A percentile compares a stretch with the other conserved stretches of the same genome.
These are phyloP conservation scores for Bassia scoparia DNA, from an alignment of 148 eudicot species.

Conservation along the genomic window DNA sequence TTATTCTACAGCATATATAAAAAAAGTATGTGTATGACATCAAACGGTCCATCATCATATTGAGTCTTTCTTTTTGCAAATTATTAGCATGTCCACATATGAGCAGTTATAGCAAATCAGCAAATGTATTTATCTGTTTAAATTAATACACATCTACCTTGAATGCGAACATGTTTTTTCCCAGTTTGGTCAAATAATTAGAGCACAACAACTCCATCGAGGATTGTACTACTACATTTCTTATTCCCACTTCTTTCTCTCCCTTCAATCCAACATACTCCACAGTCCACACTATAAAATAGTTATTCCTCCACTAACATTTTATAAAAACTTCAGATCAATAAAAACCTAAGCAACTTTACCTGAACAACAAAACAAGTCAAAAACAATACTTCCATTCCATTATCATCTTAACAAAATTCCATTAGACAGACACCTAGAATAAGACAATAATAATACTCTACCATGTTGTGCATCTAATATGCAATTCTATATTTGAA, in stretches of 20 bases:
- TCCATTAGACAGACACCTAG: no score
- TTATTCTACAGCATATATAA: constrained; percentile 6
- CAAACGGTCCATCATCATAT: not conserved
- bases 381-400: no score
- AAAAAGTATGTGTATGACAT: no score
- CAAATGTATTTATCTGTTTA: not conserved
- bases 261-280: not conserved
- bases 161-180: not conserved
- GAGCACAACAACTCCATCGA: not conserved
- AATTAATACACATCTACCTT: not conserved
- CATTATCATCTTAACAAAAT: no score
- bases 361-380: no score
- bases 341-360: no score
- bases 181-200: not conserved
- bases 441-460: no score
- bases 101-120: not conserved
- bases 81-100: constrained; percentile 13
- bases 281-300: no score
- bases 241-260: not conserved
- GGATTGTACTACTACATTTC: not conserved
- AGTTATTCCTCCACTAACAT: not conserved
- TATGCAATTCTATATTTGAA: no score
- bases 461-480: no score
- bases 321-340: no score
- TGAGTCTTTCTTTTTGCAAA: constrained; percentile 10